These are phyloP conservation scores for Fusarium sp. DNA, from an alignment of 2,329 filamentous ascomycete genomes.

Conservation along the genomic window DNA sequence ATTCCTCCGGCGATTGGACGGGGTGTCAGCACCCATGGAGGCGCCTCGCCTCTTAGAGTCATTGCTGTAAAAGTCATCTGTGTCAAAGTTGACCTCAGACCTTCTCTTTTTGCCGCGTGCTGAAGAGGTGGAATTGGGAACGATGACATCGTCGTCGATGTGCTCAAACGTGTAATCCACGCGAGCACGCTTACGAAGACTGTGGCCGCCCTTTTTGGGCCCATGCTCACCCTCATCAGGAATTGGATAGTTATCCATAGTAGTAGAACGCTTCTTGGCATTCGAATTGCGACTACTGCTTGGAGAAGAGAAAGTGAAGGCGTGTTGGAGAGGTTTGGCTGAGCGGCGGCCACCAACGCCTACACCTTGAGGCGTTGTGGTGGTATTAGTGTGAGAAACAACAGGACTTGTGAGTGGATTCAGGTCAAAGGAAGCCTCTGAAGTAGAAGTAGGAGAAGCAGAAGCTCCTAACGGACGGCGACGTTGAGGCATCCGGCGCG, in stretches of 20 bases:
- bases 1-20: slow-evolving; percentile 53
- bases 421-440: slow-evolving; percentile 48
- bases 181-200: slow-evolving; percentile 65
- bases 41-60: slow-evolving; percentile 51
- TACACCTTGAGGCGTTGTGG: slow-evolving; percentile 47
- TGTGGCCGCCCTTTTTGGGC: slow-evolving; percentile 68
- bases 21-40: slow-evolving; percentile 50
- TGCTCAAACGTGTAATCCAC: slow-evolving; percentile 68
- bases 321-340: slow-evolving; percentile 50
- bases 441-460: slow-evolving; percentile 48
- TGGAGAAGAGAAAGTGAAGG: slow-evolving; percentile 53
- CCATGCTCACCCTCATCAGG: slow-evolving; percentile 60
- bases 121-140: slow-evolving; percentile 49
- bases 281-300: slow-evolving; percentile 43
- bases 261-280: slow-evolving; percentile 57
- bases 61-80: slow-evolving; percentile 46
- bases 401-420: slow-evolving; percentile 47
- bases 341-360: slow-evolving; percentile 46
- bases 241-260: slow-evolving; percentile 53
- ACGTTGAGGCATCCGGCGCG: slow-evolving; percentile 50
- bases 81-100: slow-evolving; percentile 49
- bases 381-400: slow-evolving; percentile 47
- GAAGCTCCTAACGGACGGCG: slow-evolving; percentile 48
- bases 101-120: slow-evolving; percentile 52
- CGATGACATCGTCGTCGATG: slow-evolving; percentile 59